Percentiles rank a stretch among this genome's conserved stretches.
Evolutionary conservation across 1,284 basidiomycete species (phyloP).

Genomic region (Quambalaria eucalypti): DNA sequence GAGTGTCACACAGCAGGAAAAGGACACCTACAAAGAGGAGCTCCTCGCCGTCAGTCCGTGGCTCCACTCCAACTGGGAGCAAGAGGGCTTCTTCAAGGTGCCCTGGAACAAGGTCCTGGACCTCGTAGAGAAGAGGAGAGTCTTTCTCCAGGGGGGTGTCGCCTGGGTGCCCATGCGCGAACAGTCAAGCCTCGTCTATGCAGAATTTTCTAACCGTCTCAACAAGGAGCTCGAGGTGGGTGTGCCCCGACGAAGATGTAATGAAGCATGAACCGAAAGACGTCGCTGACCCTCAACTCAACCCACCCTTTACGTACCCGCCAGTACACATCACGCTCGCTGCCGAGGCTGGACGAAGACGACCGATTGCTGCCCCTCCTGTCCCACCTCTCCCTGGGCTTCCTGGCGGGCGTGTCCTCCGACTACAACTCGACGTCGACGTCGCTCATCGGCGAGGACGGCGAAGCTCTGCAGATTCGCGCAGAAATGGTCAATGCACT

Average conservation of each 20-base stretch:
- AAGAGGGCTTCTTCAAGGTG: slow-evolving; percentile 63
- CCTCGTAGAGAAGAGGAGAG: slow-evolving; percentile 73
- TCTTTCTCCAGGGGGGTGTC: slow-evolving; percentile 70
- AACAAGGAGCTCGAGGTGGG: slow-evolving; percentile 71
- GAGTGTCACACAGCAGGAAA: slow-evolving; percentile 61
- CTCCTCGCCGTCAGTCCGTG: slow-evolving; percentile 49
- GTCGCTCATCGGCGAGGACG: slow-evolving; percentile 50
- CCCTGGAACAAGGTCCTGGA: slow-evolving; percentile 88
- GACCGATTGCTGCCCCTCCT: slow-evolving; percentile 82
- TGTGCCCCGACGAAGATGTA: slow-evolving; percentile 11
- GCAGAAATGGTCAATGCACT: slow-evolving; percentile 90
- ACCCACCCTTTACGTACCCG: slow-evolving; percentile 5
- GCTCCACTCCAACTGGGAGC: slow-evolving; percentile 46
- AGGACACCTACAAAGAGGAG: slow-evolving; percentile 53
- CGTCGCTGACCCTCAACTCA: neutral
- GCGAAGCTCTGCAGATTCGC: slow-evolving; percentile 58
- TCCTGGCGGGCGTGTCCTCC: slow-evolving; percentile 78
- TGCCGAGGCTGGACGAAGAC: slow-evolving; percentile 93
- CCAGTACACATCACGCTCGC: slow-evolving; percentile 72
- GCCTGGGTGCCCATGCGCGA: slow-evolving; percentile 80
- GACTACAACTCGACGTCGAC: slow-evolving; percentile 57
- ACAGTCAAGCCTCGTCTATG: slow-evolving; percentile 76
- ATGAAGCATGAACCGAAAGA: too few species aligned
- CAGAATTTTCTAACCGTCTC: slow-evolving; percentile 74
- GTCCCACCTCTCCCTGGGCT: slow-evolving; percentile 84